Percentiles rank a stretch among this genome's conserved stretches.
Evolutionary conservation across 2,329 filamentous ascomycete species (phyloP).

Genomic region (Penicillium sp.): DNA sequence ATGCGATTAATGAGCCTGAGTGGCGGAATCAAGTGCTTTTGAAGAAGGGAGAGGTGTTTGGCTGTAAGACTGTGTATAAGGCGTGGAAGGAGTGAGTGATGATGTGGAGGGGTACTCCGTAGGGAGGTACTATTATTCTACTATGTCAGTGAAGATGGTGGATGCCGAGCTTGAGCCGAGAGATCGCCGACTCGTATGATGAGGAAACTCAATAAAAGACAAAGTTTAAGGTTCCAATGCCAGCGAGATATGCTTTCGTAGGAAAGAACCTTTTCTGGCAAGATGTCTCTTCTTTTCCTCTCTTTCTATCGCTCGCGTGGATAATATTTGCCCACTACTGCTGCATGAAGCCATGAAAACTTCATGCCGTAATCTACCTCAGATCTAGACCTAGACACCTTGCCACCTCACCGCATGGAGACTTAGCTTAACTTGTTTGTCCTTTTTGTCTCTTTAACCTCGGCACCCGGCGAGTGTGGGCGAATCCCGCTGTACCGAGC

Average conservation of each 20-base stretch:
- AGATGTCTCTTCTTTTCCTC: not conserved
- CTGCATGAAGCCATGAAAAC: not conserved
- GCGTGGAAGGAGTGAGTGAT: constrained; percentile 71
- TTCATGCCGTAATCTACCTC: not conserved
- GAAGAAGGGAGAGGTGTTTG: constrained; percentile 84
- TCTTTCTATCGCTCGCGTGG: not conserved
- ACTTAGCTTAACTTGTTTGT: not conserved
- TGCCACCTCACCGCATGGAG: not conserved
- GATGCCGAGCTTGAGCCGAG: constrained; percentile 1
- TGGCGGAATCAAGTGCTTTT: constrained; percentile 81
- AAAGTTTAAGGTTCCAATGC: not conserved
- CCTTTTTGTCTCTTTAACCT: not conserved
- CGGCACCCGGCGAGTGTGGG: constrained; percentile 2
- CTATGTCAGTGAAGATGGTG: not conserved
- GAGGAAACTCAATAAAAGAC: not conserved
- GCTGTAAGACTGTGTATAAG: constrained; percentile 80
- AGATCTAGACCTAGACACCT: constrained; percentile 4
- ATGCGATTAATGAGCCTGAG: constrained; percentile 80
- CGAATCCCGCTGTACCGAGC: constrained; percentile 9
- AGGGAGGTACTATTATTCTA: not conserved
- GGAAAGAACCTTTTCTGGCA: not conserved
- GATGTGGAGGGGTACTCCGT: not conserved
- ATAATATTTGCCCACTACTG: not conserved
- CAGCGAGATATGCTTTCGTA: not conserved
- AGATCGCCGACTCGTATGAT: constrained; percentile 1